These are phyloP conservation scores for Geotrichum citri-aurantii DNA, from an alignment of 1,139 yeast genomes.

Conservation along the genomic window DNA sequence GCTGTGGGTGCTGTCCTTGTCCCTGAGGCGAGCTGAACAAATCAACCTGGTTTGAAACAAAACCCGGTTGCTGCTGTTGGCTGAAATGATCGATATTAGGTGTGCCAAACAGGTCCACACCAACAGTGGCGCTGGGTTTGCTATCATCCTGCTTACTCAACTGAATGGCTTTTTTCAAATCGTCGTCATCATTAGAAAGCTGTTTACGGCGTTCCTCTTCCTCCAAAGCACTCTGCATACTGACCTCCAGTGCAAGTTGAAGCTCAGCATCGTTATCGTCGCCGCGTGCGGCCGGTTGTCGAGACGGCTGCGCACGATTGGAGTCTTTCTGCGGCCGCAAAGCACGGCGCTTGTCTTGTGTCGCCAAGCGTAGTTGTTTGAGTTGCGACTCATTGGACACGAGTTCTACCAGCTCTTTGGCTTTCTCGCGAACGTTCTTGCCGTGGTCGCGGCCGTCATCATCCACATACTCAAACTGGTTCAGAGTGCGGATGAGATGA, in stretches of 20 bases:
- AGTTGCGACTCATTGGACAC: conserved; percentile 81
- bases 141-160: conserved; percentile 84
- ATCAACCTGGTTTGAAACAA: conserved; percentile 27
- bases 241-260: conserved; percentile 75
- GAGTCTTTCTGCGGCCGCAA: not conserved
- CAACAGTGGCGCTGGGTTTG: conserved; percentile 23
- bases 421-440: conserved; percentile 79
- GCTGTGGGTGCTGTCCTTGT: conserved; percentile 22
- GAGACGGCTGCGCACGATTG: not conserved
- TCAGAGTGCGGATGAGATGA: conserved; percentile 80
- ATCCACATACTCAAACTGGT: conserved; percentile 85
- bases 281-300: not conserved
- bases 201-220: conserved; percentile 49
- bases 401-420: conserved; percentile 67
- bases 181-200: conserved; percentile 39
- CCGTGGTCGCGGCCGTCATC: conserved; percentile 84
- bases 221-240: conserved; percentile 77
- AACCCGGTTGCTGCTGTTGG: conserved; percentile 24
- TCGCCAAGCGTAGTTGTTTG: conserved; percentile 63
- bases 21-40: conserved; percentile 26
- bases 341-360: conserved; percentile 3
- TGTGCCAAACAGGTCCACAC: conserved; percentile 16
- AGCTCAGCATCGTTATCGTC: conserved; percentile 68
- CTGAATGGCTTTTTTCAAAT: conserved; percentile 72
- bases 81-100: conserved; percentile 9